Base-by-base conservation (phyloP, 306 rosid genomes). In the Prunus dulcis region DNA sequence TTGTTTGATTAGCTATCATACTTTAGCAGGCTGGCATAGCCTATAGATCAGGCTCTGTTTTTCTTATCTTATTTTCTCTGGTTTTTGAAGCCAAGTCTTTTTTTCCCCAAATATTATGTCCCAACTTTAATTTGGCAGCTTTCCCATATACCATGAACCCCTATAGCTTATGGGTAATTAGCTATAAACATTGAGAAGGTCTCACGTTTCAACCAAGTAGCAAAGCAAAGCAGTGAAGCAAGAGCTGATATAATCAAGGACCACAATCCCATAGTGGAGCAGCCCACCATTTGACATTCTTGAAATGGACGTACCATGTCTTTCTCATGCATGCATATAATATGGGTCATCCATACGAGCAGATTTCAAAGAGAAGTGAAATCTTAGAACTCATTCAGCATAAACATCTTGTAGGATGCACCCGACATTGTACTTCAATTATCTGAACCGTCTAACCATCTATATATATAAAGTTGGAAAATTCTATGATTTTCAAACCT, bases 251-350 rank as follows among this genome's bases (percentile, higher is more conserved):
- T 18, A 25, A 12, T 8, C 12, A 67, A 43, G 52, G 72, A 72
- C 65, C 68, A 69, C 32, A 20, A 57, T 46, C 11, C 64, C 51
- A 71, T 15, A 81, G 70, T 65, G 71, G 76, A 73, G 49, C 22
- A 64, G 63, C 32, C 68, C 45, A 20, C 10, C 45, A 49, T 53
- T 27, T 77, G 62, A 82, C 71, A 57, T 34, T 58, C 73, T 34
- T 82, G 79, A 78, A 50, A 74, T 52, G 66, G 72, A 51, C 73
- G 19, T n/a, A 52, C 22, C 18, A 12, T 73, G 64, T 76, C 58
- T 67, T 78, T 73, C 27, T 53, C 63, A 19, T 45, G 66, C 64
- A 20, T 47, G 64, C 60, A 73, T 7, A n/a, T 25, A 62, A 46
- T 50, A 14, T 23, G 6, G 56, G 55, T 53, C 61, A 68, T 47